A percentile compares a stretch with the other conserved stretches of the same genome.
These are phyloP conservation scores for Prunus mongolica DNA, from an alignment of 306 rosid species.

Conservation along the genomic window DNA sequence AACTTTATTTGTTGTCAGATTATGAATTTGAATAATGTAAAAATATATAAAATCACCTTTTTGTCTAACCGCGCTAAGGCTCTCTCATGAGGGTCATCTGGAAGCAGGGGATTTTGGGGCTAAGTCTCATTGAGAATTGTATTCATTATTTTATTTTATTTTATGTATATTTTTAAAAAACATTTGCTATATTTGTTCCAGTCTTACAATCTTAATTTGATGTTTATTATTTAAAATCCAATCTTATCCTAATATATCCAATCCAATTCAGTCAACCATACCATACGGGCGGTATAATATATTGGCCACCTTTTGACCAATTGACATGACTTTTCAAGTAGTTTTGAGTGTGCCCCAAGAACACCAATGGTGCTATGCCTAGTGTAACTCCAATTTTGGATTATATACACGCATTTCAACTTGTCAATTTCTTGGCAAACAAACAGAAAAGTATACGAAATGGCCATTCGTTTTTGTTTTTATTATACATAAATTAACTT, in stretches of 20 bases:
- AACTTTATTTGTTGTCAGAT: conserved; percentile 7
- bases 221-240: too few relatives aligned
- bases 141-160: too few relatives aligned
- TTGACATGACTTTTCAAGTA: not conserved
- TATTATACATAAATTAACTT: too few relatives aligned
- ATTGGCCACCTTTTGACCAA: not conserved
- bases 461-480: not conserved
- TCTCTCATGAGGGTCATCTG: conserved; percentile 1
- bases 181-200: too few relatives aligned
- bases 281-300: too few relatives aligned
- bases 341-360: not conserved
- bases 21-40: not conserved
- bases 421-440: not conserved
- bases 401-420: not conserved
- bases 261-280: too few relatives aligned
- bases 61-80: conserved; percentile 9
- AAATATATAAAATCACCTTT: not conserved
- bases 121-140: not conserved
- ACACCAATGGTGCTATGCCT: not conserved
- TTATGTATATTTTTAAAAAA: too few relatives aligned
- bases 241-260: too few relatives aligned
- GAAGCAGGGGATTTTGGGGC: conserved; percentile 18
- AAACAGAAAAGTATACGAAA: not conserved
- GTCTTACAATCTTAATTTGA: too few relatives aligned
- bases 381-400: not conserved